Base-by-base conservation (phyloP, 2,329 filamentous ascomycete species). In the Tolypocladium ovalisporum region DNA sequence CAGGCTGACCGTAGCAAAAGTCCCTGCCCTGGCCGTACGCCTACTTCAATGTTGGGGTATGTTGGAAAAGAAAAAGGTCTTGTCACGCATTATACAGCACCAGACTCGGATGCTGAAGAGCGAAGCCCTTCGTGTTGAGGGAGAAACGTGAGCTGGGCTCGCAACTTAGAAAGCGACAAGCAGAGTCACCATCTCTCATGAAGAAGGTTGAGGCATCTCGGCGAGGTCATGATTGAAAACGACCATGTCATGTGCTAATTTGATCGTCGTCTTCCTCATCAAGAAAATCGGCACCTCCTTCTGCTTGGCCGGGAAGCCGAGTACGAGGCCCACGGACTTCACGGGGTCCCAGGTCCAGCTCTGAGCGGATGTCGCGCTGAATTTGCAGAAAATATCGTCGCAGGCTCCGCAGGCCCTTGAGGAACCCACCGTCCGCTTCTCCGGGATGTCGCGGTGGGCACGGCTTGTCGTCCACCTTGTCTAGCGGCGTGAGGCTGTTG, bases 401-500 rank as follows among this genome's bases (percentile, higher is more conserved):
- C 63, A 99, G 75, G 3, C 86, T 90, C 55, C 86, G 79, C 58
- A 99, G 73, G 0, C 94, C 94, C 57, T 92, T 86, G 44, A 99
- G 76, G 66, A 97, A 99, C 0, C 94, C 94, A 34, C 86, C 82
- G 64, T 99, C 94, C 8, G 96, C 86, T 59, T 90, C 86, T 39
- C 87, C 76, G 0, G 90, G 89, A 67, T 95, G 84, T 59, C 84
- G 81, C 5, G 94, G 94, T 17, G 94, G 94, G 64, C 93, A 97
- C 5, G 80, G 75, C 65, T 79, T 80, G 60, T 80, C 78, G 55
- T 75, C 73, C 59, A 83, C 78, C 13, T 85, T 73, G 66, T 96
- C 91, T 62, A 94, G 88, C 4, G 90, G 89, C 1, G 92, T 97
- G 39, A 97, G 86, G 67, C 93, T 97, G 70, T 99, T 99, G 62